Conservation (phyloP, 2,329 filamentous ascomycete species). For the Aspergillus spinulosporus region DNA sequence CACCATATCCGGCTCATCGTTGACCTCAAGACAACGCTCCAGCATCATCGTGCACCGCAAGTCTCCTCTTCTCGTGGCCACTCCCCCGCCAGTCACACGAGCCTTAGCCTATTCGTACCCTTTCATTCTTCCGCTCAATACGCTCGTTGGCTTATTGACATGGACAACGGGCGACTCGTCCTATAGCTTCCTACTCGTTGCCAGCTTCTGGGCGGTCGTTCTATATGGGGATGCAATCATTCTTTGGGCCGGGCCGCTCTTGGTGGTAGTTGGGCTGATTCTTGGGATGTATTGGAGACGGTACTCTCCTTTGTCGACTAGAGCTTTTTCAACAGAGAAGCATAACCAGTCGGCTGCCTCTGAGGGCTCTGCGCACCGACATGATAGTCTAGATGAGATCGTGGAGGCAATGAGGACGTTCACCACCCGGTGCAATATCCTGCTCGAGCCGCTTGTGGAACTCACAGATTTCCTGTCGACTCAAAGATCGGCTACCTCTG, state of each 20-base stretch:
- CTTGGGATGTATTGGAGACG: conserved; percentile 88
- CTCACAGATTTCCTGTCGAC: conserved; percentile 93
- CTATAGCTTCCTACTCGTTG: conserved; percentile 92
- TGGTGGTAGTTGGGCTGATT: conserved; percentile 77
- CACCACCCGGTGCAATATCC: conserved; percentile 85
- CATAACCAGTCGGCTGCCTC: conserved; percentile 53
- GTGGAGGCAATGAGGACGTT: conserved; percentile 90
- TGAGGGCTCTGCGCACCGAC: conserved; percentile 72
- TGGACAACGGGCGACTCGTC: conserved; percentile 94
- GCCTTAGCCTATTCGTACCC: conserved; percentile 95
- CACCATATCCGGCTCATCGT: conserved; percentile 67
- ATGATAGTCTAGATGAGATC: conserved; percentile 96
- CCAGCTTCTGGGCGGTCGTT: conserved; percentile 79
- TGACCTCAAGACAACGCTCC: conserved; percentile 74
- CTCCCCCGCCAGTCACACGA: conserved; percentile 89
- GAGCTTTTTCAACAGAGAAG: conserved; percentile 70
- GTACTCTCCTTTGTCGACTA: conserved; percentile 87
- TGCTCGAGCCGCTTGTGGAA: conserved; percentile 83
- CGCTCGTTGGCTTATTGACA: conserved; percentile 78
- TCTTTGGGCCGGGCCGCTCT: conserved; percentile 76
- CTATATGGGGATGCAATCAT: conserved; percentile 86
- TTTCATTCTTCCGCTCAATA: conserved; percentile 86
- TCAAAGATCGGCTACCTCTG: conserved; percentile 83
- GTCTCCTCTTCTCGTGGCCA: conserved; percentile 86
- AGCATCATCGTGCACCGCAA: conserved; percentile 97